Evolutionary conservation across 2,329 filamentous ascomycete species (phyloP).

Genomic region (Corynespora cassiicola): DNA sequence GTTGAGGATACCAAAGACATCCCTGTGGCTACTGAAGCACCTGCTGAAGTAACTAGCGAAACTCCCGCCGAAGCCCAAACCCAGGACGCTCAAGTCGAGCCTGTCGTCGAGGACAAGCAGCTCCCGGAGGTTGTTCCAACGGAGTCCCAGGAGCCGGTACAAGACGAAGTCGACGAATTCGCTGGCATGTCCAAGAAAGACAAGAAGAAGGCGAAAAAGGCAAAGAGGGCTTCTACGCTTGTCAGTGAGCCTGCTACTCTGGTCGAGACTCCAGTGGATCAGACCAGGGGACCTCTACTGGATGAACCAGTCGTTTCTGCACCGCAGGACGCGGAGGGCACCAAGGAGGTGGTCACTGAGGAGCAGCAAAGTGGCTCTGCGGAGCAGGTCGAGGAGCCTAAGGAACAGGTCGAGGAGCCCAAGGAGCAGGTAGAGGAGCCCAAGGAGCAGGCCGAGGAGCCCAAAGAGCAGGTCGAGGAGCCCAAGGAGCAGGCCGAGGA

Average conservation of each 20-base stretch:
- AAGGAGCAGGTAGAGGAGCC: constrained; percentile 8
- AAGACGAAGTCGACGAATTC: constrained; percentile 8
- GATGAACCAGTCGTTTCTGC: background rate
- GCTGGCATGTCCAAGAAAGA: constrained; percentile 12
- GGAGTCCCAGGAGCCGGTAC: constrained; percentile 4
- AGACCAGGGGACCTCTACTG: constrained; percentile 3
- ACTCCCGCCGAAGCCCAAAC: background rate
- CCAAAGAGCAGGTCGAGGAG: background rate
- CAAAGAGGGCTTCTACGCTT: constrained; percentile 9
- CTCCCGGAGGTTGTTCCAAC: too few relatives aligned
- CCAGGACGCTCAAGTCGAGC: too few relatives aligned
- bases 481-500: background rate
- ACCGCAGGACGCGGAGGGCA: background rate
- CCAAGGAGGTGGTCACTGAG: background rate
- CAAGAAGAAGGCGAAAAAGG: constrained; percentile 16
- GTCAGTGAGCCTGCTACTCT: constrained; percentile 9
- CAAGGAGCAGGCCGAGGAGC: constrained; percentile 1
- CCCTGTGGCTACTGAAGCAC: background rate
- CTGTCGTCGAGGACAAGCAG: background rate
- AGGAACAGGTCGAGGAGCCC: constrained; percentile 8
- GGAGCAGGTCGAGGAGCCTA: constrained; percentile 9
- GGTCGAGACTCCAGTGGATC: constrained; percentile 7
- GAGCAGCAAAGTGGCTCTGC: constrained; percentile 7
- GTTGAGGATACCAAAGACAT: too few relatives aligned
- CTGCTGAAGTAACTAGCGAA: background rate